Evolutionary conservation across 768 basidiomycete species (phyloP), one percentile per base, ranked within the genome.

Genomic region (Tephrocybe sp.): DNA sequence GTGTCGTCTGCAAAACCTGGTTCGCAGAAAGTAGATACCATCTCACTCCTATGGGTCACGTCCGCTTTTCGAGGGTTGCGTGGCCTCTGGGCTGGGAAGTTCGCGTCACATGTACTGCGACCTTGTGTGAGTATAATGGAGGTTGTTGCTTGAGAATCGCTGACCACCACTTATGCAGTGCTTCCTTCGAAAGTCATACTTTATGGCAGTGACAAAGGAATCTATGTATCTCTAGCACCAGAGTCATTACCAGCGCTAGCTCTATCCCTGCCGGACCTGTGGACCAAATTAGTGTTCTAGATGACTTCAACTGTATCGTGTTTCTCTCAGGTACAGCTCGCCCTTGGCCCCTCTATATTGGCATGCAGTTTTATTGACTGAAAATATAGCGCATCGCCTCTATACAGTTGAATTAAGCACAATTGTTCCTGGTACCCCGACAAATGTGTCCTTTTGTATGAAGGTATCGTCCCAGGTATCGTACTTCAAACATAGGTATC

Each of bases 251-350:
- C 56, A 16, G 34, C 32, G 4, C 55, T 12, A 20, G 44, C 35
- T 4, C 16, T 60, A 26, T 19, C 26, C 16, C 41, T 53, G 10
- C 52, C 47, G 13, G 45, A 20, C 53, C 53, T 5, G 87, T 92
- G 16, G 79, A 80, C 0, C 87, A 90, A 66, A 80, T 92, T 14
- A 88, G 89, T 53, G 78, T 91, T 4, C 73, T 92, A 31, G 85
- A 88, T 61, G 84, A 89, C 35, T 84, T 81, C 57, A 81, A 87
- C 57, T 74, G 89, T 4, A 72, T 91, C 46, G 77, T 92, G 44
- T 88, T 89, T 20, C 73, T 92, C 17, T 85, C 89, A 26, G 85
- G 85, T 82, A 42, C 14, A 67, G 10, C 35, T 17, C 34, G 17
- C 8, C n/a, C n/a, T n/a, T n/a, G n/a, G n/a, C n/a, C 19, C 3